These are phyloP conservation scores for Aspergillus fischeri DNA, from an alignment of 2,329 filamentous ascomycete species.

Conservation along the genomic window DNA sequence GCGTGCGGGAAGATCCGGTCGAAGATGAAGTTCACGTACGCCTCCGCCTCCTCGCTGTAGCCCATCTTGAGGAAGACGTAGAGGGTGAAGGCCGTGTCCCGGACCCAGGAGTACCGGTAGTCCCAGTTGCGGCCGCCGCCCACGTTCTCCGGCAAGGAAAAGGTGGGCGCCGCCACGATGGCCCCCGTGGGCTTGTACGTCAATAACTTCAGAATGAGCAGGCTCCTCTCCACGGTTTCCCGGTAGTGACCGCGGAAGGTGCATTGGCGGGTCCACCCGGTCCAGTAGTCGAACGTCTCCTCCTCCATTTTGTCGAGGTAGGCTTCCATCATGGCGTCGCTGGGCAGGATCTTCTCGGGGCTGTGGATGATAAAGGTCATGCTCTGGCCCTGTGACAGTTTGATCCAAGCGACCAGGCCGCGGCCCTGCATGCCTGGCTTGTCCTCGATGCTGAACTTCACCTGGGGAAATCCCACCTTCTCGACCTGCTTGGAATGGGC, in stretches of 20 bases:
- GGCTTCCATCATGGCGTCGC: slow-evolving; percentile 54
- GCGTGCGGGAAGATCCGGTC: slow-evolving; percentile 53
- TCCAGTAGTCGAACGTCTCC: slow-evolving; percentile 69
- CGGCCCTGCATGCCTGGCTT: slow-evolving; percentile 54
- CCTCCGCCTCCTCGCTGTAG: slow-evolving; percentile 70
- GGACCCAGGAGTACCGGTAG: slow-evolving; percentile 65
- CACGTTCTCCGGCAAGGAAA: slow-evolving; percentile 71
- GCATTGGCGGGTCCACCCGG: slow-evolving; percentile 66
- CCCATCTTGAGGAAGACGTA: slow-evolving; percentile 72
- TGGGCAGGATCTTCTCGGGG: slow-evolving; percentile 56
- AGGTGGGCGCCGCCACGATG: slow-evolving; percentile 71
- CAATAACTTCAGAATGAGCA: slow-evolving; percentile 71
- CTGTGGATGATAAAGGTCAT: slow-evolving; percentile 67
- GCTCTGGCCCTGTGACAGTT: slow-evolving; percentile 61
- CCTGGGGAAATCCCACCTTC: slow-evolving; percentile 43
- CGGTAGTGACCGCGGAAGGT: slow-evolving; percentile 69
- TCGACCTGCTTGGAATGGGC: slow-evolving; percentile 57
- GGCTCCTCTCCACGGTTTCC: slow-evolving; percentile 65
- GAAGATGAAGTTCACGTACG: slow-evolving; percentile 75
- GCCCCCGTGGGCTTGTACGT: slow-evolving; percentile 76
- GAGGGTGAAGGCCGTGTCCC: slow-evolving; percentile 72
- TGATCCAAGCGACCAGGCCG: slow-evolving; percentile 59
- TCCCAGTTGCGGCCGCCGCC: slow-evolving; percentile 57
- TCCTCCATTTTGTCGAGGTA: slow-evolving; percentile 62
- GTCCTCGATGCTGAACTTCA: slow-evolving; percentile 54